phyloP scores from a whole-genome alignment of 176 grass and related monocot species.

The Triticum urartu region DNA sequence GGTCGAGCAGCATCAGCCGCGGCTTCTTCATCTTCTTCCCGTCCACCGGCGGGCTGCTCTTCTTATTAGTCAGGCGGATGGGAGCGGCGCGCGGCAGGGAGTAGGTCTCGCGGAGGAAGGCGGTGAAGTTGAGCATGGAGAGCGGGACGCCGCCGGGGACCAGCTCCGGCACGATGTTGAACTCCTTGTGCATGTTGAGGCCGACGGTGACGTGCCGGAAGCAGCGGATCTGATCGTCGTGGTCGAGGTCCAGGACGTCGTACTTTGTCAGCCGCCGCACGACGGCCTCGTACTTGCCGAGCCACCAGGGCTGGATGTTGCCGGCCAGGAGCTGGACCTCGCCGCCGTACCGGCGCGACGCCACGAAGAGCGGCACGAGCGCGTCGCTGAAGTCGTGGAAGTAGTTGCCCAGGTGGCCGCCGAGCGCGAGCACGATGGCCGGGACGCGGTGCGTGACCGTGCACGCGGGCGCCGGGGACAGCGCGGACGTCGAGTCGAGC shows the following conservation, averaged over 20 bases:
- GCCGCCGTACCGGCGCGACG: slow-evolving; percentile 47
- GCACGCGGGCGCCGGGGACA: slow-evolving; percentile 40
- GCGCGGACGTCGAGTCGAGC: not conserved
- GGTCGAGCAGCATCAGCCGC: slow-evolving; percentile 57
- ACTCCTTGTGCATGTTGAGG: slow-evolving; percentile 58
- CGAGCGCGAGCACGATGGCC: slow-evolving; percentile 60
- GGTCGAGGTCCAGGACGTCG: slow-evolving; percentile 58
- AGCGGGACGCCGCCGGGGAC: slow-evolving; percentile 24
- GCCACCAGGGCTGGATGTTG: slow-evolving; percentile 70
- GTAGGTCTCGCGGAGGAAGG: slow-evolving; percentile 51
- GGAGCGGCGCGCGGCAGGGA: slow-evolving; percentile 41
- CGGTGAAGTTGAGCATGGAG: slow-evolving; percentile 72
- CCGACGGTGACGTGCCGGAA: slow-evolving; percentile 51
- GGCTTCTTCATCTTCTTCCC: slow-evolving; percentile 15
- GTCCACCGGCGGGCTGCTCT: not conserved
- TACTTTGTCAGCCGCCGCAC: slow-evolving; percentile 48
- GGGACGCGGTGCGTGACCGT: slow-evolving; percentile 41
- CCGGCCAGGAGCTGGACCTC: slow-evolving; percentile 55
- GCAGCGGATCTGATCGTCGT: slow-evolving; percentile 46
- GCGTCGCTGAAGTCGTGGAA: slow-evolving; percentile 85
- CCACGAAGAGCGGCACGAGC: slow-evolving; percentile 72
- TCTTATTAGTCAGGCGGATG: not conserved
- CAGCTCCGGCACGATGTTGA: slow-evolving; percentile 47
- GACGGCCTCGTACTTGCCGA: slow-evolving; percentile 60
- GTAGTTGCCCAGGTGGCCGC: slow-evolving; percentile 74